A percentile compares a stretch with the other conserved stretches of the same genome.
Evolutionary conservation across 331 rosid species (phyloP).

Genomic region (Telfairia occidentalis): DNA sequence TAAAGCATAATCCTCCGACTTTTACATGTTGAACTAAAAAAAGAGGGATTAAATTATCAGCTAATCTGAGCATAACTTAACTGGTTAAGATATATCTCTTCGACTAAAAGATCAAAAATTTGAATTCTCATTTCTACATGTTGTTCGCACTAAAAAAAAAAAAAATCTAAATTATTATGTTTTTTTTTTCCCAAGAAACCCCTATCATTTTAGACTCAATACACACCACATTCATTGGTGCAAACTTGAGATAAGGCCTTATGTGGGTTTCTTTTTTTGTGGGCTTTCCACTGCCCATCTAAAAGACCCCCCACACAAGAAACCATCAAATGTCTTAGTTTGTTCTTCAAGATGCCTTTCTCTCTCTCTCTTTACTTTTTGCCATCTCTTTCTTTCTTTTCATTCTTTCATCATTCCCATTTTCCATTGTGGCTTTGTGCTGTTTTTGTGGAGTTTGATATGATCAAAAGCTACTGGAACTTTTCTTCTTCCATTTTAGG

Average conservation of each 20-base stretch:
- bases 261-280: not conserved
- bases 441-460: constrained; percentile 1
- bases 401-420: not conserved
- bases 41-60: too few relatives aligned
- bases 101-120: too few relatives aligned
- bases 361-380: not conserved
- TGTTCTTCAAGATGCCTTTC: not conserved
- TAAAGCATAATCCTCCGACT: too few relatives aligned
- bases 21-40: too few relatives aligned
- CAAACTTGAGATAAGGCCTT: not conserved
- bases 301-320: not conserved
- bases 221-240: constrained; percentile 3
- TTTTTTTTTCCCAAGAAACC: too few relatives aligned
- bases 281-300: not conserved
- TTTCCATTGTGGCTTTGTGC: not conserved
- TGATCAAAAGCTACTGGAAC: not conserved
- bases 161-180: too few relatives aligned
- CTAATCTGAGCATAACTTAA: too few relatives aligned
- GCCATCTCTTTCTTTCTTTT: not conserved
- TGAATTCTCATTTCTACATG: too few relatives aligned
- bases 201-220: too few relatives aligned
- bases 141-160: too few relatives aligned
- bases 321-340: not conserved
- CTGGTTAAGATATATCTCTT: too few relatives aligned
- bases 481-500: not conserved